Base-by-base conservation (phyloP, 352 stramenopile genomes). In the Phytophthora hybrid region DNA sequence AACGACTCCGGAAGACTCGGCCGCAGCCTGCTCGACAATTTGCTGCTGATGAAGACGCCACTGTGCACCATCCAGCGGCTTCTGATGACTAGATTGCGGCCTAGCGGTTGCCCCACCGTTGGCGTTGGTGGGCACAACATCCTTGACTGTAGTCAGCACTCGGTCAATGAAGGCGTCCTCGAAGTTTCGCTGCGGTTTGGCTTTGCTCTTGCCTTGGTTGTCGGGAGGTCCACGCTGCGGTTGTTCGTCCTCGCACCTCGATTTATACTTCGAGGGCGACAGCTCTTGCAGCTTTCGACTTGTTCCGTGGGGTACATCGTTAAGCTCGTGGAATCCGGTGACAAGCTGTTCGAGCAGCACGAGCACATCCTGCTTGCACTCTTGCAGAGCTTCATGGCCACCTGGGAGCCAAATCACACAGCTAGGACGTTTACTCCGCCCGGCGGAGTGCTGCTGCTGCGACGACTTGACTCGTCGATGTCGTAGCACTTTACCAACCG, bases 381-480 rank as follows among this genome's bases (percentile, higher is more conserved):
- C 96, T 73, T 99, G 96, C 60, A 98, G 90, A 31, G 98, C 74
- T 59, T 99, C 96, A 66, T 99, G 97, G 8, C 97, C 97, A 11
- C 92, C 87, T 53, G 95, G 83, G 11, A 99, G 76, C 95, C 93
- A 99, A 8, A 92, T 39, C 16, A 92, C 72, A 65, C 79, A 90
- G 34, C 75, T 87, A 14, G 64, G 70, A 11, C 65, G 65, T 46
- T 73, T 76, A 46, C 39, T 71, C 16, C 57, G 69, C 32, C 52
- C 64, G 39, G 66, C 66, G 32, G 66, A 75, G 4, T 68, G 61
- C 19, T 66, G 59, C 26, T 67, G 72, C 23, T 68, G 44, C 29
- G n/a, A 31, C 64, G 63, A 74, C 21, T 74, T 69, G 5, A 60
- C 62, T 26, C 73, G 58, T 68, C 73, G 52, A n/a, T 77, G 59